Conservation (phyloP, 2,329 filamentous ascomycete species). For the Pseudogymnoascus sp. region DNA sequence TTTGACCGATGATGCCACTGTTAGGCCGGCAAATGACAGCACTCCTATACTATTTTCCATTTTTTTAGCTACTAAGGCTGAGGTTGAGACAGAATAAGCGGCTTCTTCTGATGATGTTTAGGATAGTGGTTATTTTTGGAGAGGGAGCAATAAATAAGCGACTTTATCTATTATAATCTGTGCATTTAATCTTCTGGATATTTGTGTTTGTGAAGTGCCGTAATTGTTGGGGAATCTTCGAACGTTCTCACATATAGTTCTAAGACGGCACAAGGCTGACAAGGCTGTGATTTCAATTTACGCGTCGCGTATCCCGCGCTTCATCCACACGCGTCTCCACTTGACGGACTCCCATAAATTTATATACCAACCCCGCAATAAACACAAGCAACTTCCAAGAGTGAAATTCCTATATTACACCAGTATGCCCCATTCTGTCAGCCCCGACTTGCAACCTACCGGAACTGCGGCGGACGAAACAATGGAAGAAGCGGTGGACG, state of each 20-base stretch:
- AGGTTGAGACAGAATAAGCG: not conserved
- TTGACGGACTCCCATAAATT: not conserved
- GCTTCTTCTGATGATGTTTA: not conserved
- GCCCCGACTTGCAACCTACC: conserved; percentile 8
- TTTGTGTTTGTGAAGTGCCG: not conserved
- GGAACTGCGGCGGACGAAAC: not conserved
- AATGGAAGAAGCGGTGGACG: conserved; percentile 1
- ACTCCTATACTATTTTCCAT: not conserved
- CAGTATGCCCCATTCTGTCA: conserved; percentile 7
- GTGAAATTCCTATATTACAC: not conserved
- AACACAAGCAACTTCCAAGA: not conserved
- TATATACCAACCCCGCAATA: not conserved
- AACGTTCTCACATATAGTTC: not conserved
- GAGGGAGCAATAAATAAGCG: not conserved
- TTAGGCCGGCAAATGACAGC: not conserved
- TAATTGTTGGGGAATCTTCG: not conserved
- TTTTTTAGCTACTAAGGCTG: not conserved
- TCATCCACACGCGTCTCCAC: conserved; percentile 7
- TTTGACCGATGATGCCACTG: not conserved
- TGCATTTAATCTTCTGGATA: not conserved
- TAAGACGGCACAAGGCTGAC: not conserved
- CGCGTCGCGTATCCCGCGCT: conserved; percentile 16
- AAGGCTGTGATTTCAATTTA: conserved; percentile 19
- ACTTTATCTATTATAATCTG: not conserved
- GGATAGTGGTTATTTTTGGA: not conserved